Conservation (phyloP, 1,139 yeast species). For the Protomyces gravidus region DNA sequence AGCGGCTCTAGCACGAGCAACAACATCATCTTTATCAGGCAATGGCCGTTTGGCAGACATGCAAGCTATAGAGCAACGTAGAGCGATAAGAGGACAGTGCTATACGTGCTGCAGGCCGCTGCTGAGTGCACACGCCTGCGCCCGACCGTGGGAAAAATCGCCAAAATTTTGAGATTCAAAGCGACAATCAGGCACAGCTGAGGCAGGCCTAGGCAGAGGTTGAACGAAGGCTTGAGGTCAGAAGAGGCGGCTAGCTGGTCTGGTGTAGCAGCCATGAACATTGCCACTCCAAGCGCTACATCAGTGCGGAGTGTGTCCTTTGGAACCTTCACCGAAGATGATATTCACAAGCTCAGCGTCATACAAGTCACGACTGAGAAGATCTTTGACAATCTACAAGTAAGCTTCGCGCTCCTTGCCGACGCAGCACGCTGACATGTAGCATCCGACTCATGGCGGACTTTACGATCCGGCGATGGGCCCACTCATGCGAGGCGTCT, state of each 20-base stretch:
- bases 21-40: slow-evolving; percentile 13
- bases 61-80: not conserved
- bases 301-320: slow-evolving; percentile 90
- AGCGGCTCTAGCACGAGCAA: slow-evolving; percentile 23
- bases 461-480: slow-evolving; percentile 90
- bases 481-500: slow-evolving; percentile 57
- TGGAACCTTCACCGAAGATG: slow-evolving; percentile 75
- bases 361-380: slow-evolving; percentile 93
- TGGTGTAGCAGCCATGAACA: slow-evolving; percentile 25
- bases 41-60: slow-evolving; percentile 11
- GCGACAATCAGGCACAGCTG: not conserved
- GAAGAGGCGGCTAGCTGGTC: not conserved
- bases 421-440: not conserved
- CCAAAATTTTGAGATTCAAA: not conserved
- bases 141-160: not conserved
- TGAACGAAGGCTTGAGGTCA: not conserved
- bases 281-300: slow-evolving; percentile 40
- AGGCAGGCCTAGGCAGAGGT: too few species aligned
- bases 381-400: slow-evolving; percentile 79
- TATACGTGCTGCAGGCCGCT: too few species aligned
- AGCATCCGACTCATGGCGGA: slow-evolving; percentile 93
- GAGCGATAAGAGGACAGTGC: not conserved
- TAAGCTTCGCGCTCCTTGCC: not conserved
- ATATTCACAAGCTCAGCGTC: slow-evolving; percentile 80
- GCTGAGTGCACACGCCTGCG: too few species aligned